Evolutionary conservation across 1,284 basidiomycete genomes (phyloP).

Genomic region (Trametes sp.): DNA sequence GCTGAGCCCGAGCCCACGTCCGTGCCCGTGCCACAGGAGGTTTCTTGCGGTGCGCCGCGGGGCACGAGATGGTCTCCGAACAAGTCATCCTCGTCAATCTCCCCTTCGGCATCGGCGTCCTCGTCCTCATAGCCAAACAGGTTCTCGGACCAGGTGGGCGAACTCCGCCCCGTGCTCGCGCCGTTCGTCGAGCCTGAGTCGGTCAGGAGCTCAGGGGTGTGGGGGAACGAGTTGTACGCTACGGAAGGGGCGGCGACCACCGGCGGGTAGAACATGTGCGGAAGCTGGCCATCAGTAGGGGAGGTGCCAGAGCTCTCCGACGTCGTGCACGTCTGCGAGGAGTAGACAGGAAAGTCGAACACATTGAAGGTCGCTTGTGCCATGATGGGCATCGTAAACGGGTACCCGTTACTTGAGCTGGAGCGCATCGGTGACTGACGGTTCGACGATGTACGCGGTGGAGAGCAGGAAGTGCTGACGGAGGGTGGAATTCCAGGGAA

Average conservation of each 20-base stretch:
- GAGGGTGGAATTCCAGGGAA: conserved; percentile 12
- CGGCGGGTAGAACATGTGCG: conserved; percentile 2
- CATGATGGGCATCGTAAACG: conserved; percentile 15
- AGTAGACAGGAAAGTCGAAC: conserved; percentile 12
- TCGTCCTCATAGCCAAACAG: conserved; percentile 19
- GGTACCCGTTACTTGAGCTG: neutral
- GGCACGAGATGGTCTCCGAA: conserved; percentile 9
- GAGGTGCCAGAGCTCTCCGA: conserved; percentile 6
- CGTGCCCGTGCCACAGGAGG: neutral
- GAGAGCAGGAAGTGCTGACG: neutral
- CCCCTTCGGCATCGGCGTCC: conserved; percentile 9
- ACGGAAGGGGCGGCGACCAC: neutral
- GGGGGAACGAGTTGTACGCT: conserved; percentile 5
- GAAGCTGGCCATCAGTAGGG: neutral
- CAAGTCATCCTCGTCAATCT: conserved; percentile 10
- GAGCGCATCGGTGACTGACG: neutral
- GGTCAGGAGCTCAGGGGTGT: conserved; percentile 20
- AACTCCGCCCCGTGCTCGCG: conserved; percentile 1
- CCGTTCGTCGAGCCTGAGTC: conserved; percentile 10
- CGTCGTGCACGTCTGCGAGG: neutral
- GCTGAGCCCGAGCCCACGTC: conserved; percentile 3
- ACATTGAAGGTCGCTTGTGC: conserved; percentile 13
- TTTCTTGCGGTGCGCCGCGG: neutral
- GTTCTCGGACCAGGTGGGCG: conserved; percentile 22
- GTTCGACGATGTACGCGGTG: neutral